These are phyloP conservation scores for Inosperma sp. DNA, from an alignment of 768 basidiomycete species.

Conservation along the genomic window DNA sequence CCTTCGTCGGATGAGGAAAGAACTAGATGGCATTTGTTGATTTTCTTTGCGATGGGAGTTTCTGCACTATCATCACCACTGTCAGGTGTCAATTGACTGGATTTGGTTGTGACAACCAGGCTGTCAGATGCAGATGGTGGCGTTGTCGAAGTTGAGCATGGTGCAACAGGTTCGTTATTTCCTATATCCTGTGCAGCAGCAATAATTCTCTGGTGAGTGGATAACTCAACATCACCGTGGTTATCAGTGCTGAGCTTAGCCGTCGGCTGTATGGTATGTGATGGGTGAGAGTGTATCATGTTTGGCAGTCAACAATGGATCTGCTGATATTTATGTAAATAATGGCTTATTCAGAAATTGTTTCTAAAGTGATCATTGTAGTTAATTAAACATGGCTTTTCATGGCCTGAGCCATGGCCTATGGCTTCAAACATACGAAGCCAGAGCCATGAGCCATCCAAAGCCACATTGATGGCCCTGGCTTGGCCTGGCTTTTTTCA, in stretches of 20 bases:
- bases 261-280: neutral
- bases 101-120: no score
- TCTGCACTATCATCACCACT: no score
- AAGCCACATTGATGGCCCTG: neutral
- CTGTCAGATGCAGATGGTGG: no score
- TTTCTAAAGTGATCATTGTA: neutral
- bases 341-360: neutral
- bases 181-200: neutral
- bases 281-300: neutral
- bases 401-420: slow-evolving; percentile 4
- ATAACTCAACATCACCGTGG: neutral
- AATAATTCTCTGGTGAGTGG: slow-evolving; percentile 1
- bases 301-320: neutral
- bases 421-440: slow-evolving; percentile 1
- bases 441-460: neutral
- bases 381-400: neutral
- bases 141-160: neutral
- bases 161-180: neutral
- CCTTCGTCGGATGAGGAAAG: neutral
- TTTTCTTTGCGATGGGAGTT: neutral
- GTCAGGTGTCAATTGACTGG: no score
- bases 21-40: neutral
- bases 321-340: neutral
- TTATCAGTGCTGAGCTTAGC: slow-evolving; percentile 9
- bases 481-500: slow-evolving; percentile 7